Conservation (phyloP, 179 eudicot species). For the Corrigiola litoralis region DNA sequence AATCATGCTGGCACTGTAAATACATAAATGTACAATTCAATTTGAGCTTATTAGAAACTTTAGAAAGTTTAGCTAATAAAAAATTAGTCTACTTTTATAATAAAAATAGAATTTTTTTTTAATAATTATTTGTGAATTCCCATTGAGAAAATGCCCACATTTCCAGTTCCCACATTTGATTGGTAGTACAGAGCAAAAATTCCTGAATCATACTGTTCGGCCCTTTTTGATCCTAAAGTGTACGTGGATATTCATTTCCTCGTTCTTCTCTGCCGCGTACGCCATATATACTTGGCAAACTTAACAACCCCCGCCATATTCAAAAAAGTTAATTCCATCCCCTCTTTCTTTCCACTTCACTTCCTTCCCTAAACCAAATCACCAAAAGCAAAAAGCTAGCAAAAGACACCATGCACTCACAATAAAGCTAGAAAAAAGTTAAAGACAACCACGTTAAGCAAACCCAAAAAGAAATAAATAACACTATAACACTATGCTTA, state of each 20-base stretch:
- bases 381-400: constrained; percentile 8
- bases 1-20: no score
- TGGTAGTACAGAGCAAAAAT: background rate
- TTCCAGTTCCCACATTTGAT: no score
- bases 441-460: constrained; percentile 36
- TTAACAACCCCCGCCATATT: constrained; percentile 14
- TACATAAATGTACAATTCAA: no score
- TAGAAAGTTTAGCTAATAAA: no score
- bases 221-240: constrained; percentile 9
- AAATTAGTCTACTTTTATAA: no score
- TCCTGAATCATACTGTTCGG: constrained; percentile 7
- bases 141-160: no score
- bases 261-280: background rate
- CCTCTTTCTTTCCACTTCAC: background rate
- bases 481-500: background rate
- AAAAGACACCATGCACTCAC: constrained; percentile 15
- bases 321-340: constrained; percentile 8
- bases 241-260: background rate
- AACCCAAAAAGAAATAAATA: background rate
- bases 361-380: constrained; percentile 16
- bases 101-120: no score
- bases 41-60: no score
- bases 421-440: constrained; percentile 19
- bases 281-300: background rate
- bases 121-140: no score